Base-by-base conservation (phyloP, 352 stramenopile species). In the Pythium biforme region DNA sequence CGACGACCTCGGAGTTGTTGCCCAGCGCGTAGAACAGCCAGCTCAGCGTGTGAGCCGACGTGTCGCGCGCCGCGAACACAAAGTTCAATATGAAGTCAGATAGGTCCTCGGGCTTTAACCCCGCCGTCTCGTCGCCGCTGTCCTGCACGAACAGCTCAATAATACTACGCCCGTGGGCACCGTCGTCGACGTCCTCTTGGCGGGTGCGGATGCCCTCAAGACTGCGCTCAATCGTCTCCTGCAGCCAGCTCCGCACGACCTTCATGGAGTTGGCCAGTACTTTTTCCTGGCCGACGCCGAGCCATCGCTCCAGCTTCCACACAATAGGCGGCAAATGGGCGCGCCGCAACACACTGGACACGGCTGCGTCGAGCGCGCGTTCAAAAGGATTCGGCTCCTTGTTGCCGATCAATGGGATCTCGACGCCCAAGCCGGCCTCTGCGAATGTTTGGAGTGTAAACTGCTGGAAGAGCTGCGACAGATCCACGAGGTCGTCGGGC, bases 21-120 rank as follows among this genome's bases (percentile, higher is more conserved):
- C 75, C 73, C 3, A 96, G 67, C 59, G 77, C 77, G 53, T 88
- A 81, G 33, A 95, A 73, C 9, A 89, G 62, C 88, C 88, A 96
- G 29, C 66, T 75, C 19, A 95, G 54, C 25, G 83, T 84, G 50
- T 51, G 72, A 1, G 85, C 81, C 0, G 88, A 94, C 0, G 81
- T 95, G 58, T 95, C 88, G 26, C 86, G 77, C 7, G 85, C 88
- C 19, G 80, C 87, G 25, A 87, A 53, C 33, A 96, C 64, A 47
- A 96, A 80, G 10, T 73, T 76, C 7, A 95, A 72, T 8, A 86
- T 67, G n/a, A 96, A 70, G 29, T 94, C 80, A 9, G 71, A 54
- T n/a, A 96, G 66, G 51, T 84, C 83, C 37, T 81, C 82, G 12
- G 76, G 62, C 8, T 74, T 64, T 12, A 85, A 11, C 0, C 63